phyloP scores from a whole-genome alignment of 2,329 filamentous ascomycete species.

The Colletotrichum nymphaeae region DNA sequence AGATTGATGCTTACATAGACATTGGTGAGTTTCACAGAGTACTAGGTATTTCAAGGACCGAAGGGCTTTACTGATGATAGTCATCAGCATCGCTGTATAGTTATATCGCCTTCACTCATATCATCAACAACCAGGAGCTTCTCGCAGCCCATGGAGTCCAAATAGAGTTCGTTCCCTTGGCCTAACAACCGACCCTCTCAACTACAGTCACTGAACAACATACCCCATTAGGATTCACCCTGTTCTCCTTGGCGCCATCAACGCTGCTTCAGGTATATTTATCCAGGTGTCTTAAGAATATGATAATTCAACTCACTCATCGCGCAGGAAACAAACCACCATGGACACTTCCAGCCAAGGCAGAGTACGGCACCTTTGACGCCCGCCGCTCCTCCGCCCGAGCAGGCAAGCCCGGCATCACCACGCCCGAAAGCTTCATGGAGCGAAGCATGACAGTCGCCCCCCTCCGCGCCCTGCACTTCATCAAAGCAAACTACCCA shows the following conservation, averaged over 20 bases:
- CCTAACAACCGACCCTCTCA: not conserved
- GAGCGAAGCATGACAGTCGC: conserved; percentile 56
- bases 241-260: conserved; percentile 77
- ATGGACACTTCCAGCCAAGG: conserved; percentile 77
- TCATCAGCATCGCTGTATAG: conserved; percentile 72
- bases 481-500: conserved; percentile 71
- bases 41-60: not conserved
- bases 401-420: conserved; percentile 50
- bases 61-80: not conserved
- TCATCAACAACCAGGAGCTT: conserved; percentile 64
- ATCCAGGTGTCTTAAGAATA: not conserved
- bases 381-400: conserved; percentile 50
- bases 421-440: conserved; percentile 57
- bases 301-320: not conserved
- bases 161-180: conserved; percentile 67
- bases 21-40: conserved; percentile 60
- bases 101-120: conserved; percentile 67
- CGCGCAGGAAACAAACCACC: conserved; percentile 77
- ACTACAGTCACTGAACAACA: not conserved
- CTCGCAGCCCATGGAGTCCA: conserved; percentile 70
- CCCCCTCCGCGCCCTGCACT: conserved; percentile 74
- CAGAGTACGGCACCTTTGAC: conserved; percentile 62
- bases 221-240: conserved; percentile 69
- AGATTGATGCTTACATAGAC: conserved; percentile 76
- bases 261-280: conserved; percentile 63